Base-by-base conservation (phyloP, 192 early-diverging fungal species). In the Mortierella hygrophila region DNA sequence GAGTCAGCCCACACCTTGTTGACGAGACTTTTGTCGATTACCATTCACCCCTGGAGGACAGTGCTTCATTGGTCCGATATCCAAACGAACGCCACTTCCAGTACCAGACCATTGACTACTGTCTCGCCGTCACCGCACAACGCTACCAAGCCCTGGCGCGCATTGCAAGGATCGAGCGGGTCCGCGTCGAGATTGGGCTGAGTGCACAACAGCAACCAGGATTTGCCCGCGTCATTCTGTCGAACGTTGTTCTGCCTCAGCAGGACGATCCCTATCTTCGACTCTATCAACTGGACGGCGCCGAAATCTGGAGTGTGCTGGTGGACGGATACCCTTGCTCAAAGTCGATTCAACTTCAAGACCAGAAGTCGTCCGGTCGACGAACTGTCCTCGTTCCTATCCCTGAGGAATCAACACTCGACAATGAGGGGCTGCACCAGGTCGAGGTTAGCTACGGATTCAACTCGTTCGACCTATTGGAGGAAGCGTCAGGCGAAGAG, bases 381-480 rank as follows among this genome's bases (percentile, higher is more conserved):
- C 78, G 79, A 40, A 86, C 84, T 9, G 72, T 86, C 9, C 74
- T 86, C 3, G 47, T 86, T 20, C 84, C 84, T 47, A 81, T 86
- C 35, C 78, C 78, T 2, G 75, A 75, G 52, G 79, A 74, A 35
- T 46, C 75, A 2, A 18, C 63, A 21, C 46, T 68, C 29, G 77
- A 86, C 7, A 69, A 23, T 8, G 76, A 86, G 29, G 65, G 68
- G 10, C 57, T 46, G 6, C 84, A 86, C 37, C 79, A 77, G 29
- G 65, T 86, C 21, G 84, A 86, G 65, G 78, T 86, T 8, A 86
- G 84, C 42, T 86, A 86, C 29, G 84, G 84, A 57, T 86, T 86
- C 54, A 75, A 80, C 46, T 77, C 84, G 0, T 42, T 80, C 29
- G 76, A 85, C 21, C 78, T 68, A 16, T 70, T 78, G 26, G 76